Evolutionary conservation across 2,329 filamentous ascomycete genomes (phyloP).

Genomic region (Botryotinia globosa): DNA sequence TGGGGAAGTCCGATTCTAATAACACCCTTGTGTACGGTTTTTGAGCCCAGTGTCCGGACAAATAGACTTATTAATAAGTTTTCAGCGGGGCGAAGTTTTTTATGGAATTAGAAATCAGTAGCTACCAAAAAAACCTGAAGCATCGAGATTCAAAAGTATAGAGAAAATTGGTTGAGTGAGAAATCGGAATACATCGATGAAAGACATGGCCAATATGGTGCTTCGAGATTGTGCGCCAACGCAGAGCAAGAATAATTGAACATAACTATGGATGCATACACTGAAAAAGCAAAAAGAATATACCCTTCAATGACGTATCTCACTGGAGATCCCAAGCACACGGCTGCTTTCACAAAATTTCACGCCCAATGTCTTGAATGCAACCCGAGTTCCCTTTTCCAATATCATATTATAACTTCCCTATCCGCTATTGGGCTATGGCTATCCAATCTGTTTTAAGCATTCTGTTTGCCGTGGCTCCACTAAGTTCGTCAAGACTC

Average conservation of each 20-base stretch:
- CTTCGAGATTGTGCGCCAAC: background rate
- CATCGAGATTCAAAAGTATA: background rate
- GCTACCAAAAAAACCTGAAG: background rate
- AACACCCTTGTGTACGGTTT: background rate
- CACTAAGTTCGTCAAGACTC: background rate
- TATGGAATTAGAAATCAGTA: background rate
- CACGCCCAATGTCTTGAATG: background rate
- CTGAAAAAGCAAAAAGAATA: background rate
- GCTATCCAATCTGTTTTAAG: background rate
- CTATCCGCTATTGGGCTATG: too few species aligned
- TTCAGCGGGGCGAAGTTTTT: background rate
- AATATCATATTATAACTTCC: background rate
- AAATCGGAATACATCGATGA: background rate
- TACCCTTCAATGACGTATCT: background rate
- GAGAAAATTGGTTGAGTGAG: background rate
- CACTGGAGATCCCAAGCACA: background rate
- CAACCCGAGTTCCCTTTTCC: background rate
- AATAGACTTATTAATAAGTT: background rate
- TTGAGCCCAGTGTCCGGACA: background rate
- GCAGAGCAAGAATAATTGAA: background rate
- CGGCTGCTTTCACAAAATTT: background rate
- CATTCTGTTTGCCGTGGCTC: background rate
- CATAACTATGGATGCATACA: background rate
- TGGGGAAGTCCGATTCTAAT: slow-evolving; percentile 17
- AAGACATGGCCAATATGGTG: background rate